Percentiles rank a stretch among this genome's conserved stretches.
These are phyloP conservation scores for Noccaea bulbosa DNA, from an alignment of 345 rosid species.

Conservation along the genomic window DNA sequence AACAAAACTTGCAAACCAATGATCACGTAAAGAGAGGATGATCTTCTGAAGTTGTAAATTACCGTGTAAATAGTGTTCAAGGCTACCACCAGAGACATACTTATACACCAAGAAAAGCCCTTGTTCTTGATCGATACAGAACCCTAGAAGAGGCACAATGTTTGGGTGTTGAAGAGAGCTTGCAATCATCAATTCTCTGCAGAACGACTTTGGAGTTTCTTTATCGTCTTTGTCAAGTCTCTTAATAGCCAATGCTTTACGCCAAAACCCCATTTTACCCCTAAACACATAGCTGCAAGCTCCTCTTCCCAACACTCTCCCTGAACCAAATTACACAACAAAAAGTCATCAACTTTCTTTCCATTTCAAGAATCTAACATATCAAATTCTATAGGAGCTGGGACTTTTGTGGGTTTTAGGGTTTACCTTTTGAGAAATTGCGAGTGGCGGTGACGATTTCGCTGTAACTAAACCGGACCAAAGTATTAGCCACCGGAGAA, in stretches of 20 bases:
- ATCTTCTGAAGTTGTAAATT: slow-evolving; percentile 2
- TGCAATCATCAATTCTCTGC: slow-evolving; percentile 96
- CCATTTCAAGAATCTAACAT: neutral
- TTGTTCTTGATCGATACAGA: slow-evolving; percentile 86
- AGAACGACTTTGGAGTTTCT: slow-evolving; percentile 88
- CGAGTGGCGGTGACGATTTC: slow-evolving; percentile 77
- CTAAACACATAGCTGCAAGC: slow-evolving; percentile 90
- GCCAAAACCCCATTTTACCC: slow-evolving; percentile 79
- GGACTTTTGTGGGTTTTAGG: neutral
- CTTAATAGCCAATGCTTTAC: slow-evolving; percentile 78
- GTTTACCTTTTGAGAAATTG: slow-evolving; percentile 79
- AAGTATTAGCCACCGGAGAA: slow-evolving; percentile 62
- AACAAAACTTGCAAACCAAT: neutral
- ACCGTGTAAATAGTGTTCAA: slow-evolving; percentile 88
- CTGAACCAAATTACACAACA: slow-evolving; percentile 46
- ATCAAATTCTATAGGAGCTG: no score
- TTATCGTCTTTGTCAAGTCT: slow-evolving; percentile 82
- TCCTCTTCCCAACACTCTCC: slow-evolving; percentile 96
- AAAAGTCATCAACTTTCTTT: neutral
- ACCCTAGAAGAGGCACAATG: slow-evolving; percentile 83
- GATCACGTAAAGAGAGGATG: neutral
- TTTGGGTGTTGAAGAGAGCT: slow-evolving; percentile 77
- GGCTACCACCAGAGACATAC: slow-evolving; percentile 90
- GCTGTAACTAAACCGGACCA: slow-evolving; percentile 70
- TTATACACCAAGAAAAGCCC: slow-evolving; percentile 91